Percentiles rank a stretch among this genome's conserved stretches.
phyloP scores from a whole-genome alignment of 345 rosid genomes.

The Eucalyptus pumila region DNA sequence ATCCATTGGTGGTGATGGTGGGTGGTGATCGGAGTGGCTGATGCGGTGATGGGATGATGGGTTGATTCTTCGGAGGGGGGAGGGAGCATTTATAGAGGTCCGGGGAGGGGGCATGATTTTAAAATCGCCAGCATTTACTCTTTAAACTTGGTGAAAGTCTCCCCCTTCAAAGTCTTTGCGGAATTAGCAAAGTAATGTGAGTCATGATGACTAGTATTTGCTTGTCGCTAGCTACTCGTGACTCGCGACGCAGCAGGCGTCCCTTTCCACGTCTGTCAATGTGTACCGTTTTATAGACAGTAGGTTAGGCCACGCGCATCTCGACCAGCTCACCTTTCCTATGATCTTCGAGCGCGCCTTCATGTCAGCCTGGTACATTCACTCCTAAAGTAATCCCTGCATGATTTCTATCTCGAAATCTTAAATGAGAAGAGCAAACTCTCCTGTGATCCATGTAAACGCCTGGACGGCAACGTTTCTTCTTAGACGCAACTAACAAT shows the following conservation, averaged over 20 bases:
- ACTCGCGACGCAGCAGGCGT: background rate
- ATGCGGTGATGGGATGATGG: background rate
- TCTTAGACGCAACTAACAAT: background rate
- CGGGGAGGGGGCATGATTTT: background rate
- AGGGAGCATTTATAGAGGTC: background rate
- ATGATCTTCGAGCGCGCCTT: no score
- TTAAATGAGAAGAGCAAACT: background rate
- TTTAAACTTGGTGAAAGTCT: background rate
- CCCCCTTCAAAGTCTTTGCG: background rate
- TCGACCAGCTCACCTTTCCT: background rate
- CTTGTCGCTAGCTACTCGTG: background rate
- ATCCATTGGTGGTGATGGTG: background rate
- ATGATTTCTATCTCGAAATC: background rate
- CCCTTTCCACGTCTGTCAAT: background rate
- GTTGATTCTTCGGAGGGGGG: background rate
- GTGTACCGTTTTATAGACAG: rapidly evolving
- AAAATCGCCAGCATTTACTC: rapidly evolving
- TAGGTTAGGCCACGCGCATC: background rate
- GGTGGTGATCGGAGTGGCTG: background rate
- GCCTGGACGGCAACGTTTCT: background rate
- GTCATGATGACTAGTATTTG: no score
- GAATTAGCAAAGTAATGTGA: background rate
- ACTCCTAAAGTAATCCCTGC: background rate
- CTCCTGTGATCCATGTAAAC: rapidly evolving
- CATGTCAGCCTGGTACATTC: no score